Percentiles rank a stretch among this genome's conserved stretches.
Conservation (phyloP, 352 stramenopile species). For the Saprolegnia parasitica region DNA sequence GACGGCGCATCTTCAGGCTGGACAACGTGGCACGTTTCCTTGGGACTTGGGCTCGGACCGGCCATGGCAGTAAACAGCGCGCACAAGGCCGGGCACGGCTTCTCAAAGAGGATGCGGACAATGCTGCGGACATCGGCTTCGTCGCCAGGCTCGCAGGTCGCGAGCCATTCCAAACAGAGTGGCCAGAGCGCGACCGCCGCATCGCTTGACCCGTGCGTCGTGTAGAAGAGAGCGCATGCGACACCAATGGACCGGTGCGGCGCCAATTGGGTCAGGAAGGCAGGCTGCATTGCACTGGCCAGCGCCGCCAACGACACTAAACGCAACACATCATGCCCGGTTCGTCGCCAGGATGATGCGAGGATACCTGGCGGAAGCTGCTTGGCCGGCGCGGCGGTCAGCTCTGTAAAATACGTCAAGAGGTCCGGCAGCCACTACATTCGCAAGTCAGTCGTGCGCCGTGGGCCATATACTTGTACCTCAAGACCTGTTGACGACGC, state of each 20-base stretch:
- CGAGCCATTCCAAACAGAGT: not conserved
- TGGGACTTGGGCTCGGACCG: not conserved
- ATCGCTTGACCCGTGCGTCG: not conserved
- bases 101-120: not conserved
- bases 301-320: not conserved
- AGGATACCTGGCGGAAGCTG: not conserved
- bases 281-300: not conserved
- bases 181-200: not conserved
- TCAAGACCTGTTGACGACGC: not conserved
- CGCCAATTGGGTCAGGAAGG: not conserved
- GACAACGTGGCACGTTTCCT: not conserved
- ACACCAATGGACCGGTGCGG: not conserved
- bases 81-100: not conserved
- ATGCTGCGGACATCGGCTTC: not conserved
- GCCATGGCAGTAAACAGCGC: not conserved
- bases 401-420: not conserved
- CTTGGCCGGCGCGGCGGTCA: not conserved
- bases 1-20: not conserved
- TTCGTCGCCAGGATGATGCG: too few relatives aligned
- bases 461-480: not conserved
- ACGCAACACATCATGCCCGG: not conserved
- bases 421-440: not conserved
- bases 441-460: not conserved
- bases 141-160: not conserved
- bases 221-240: not conserved